Base-by-base conservation (phyloP, 225 moss, liverwort and hornwort genomes). In the Antitrichia curtipendula region DNA sequence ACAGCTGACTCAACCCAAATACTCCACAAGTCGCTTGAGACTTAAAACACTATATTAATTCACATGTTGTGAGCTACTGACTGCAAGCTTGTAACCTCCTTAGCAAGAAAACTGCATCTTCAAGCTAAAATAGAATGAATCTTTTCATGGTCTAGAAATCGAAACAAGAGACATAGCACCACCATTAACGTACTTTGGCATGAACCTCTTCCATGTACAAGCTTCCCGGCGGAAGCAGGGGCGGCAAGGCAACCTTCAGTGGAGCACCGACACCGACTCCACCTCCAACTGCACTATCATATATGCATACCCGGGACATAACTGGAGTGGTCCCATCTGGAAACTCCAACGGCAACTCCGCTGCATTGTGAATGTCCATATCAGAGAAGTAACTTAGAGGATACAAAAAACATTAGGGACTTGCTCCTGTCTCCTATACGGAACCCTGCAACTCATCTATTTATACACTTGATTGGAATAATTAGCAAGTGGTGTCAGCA, bases 161-260 rank as follows among this genome's bases (percentile, higher is more conserved):
- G 66, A 88, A 86, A 86, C 54, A 82, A 77, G 34, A 69, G 61
- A 82, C 68, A 68, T 29, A 77, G 75, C 50, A 65, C 85, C 84
- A 64, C 34, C 77, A 85, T 62, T 82, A 23, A 88, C 87, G 52
- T 89, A 98, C 96, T 94, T 94, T 95, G 40, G 96, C 96, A 91
- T 98, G 98, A 83, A 98, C 95, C 91, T 98, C 98, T 94, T 98
- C 98, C 98, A 97, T 98, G 80, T 98, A 98, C 84, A 94, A 92
- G 93, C 95, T 97, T 80, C 96, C 95, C 18, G 86, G 90, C 32
- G 96, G 94, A 75, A 97, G 93, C 80, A 90, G 98, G 85, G 98
- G 98, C 75, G 95, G 93, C 78, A 97, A 91, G 87, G 98, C 98
- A 87, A 95, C 95, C 90, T 95, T 97, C 16, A 98, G 90, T 13